Evolutionary conservation across 768 basidiomycete species (phyloP), one percentile per base, ranked within the genome.

Genomic region (Piloderma croceum): DNA sequence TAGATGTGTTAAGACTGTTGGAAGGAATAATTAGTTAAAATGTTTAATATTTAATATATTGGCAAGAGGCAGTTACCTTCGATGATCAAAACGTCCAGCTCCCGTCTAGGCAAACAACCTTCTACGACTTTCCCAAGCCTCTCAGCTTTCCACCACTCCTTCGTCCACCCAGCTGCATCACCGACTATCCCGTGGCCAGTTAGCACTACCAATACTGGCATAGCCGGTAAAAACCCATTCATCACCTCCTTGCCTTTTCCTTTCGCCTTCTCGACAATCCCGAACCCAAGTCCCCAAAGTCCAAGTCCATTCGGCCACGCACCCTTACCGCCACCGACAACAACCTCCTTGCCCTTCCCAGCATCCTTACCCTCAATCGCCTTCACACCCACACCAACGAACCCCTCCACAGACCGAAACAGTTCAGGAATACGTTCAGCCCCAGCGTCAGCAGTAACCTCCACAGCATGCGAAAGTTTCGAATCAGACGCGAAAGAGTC

Each of bases 1-100:
- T 6, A 91, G 65, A 36, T 73, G 70, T 2, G 83, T 74, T 3
- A 92, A 66, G 5, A 77, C 88, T 89, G 49, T 12, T n/a, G n/a
- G n/a, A 25, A 31, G 39, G 21, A 12, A 21, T 38, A 20, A 22
- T n/a, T 6, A 48, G 19, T 32, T 23, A 41, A 22, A 42, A 37
- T 29, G 15, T 29, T n/a, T n/a, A 21, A 22, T 19, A 12, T 11
- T 15, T 24, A 25, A 7, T 23, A 33, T 31, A 38, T 20, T 18
- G 27, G 27, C 19, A 31, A 21, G 24, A 24, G 21, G 33, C 33
- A 65, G 62, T 3, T 41, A 86, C 86, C 79, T 64, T 83, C 72
- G 31, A 84, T 57, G 11, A 76, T 62, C 17, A 79, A 68, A 0
- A 76, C 69, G 51, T 85, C 83, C 29, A 87, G 51, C 53, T 82